A percentile compares a stretch with the other conserved stretches of the same genome.
Conservation (phyloP, 2,329 filamentous ascomycete species). For the Aureobasidium sp. region DNA sequence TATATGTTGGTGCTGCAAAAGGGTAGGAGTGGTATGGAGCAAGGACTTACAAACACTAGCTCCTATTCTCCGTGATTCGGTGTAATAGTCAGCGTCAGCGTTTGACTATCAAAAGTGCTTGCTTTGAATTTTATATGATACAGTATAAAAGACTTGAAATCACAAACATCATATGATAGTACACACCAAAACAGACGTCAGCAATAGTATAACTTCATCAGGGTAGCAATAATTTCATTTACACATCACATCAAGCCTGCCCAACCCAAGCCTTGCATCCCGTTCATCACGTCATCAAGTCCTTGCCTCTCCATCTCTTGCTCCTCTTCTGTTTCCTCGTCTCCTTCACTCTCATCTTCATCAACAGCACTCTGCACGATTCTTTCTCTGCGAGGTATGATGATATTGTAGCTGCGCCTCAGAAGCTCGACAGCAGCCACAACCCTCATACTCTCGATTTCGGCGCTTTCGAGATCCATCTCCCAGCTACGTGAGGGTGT, state of each 20-base stretch:
- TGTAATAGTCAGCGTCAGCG: no score
- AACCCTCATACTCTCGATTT: background rate
- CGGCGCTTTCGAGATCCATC: background rate
- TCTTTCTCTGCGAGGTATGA: background rate
- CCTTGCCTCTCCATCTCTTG: background rate
- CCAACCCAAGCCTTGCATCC: background rate
- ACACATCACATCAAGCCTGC: background rate
- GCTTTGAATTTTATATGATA: no score
- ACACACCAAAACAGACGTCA: no score
- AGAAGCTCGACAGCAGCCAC: background rate
- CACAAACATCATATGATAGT: no score
- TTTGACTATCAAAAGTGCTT: no score
- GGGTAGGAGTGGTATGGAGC: no score
- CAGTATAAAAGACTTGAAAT: no score
- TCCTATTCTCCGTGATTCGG: no score
- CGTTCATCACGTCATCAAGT: background rate
- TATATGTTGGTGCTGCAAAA: no score
- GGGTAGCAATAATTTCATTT: background rate
- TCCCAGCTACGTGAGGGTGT: background rate
- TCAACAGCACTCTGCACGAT: background rate
- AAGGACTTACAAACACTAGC: no score
- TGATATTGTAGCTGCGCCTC: background rate
- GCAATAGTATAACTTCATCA: no score
- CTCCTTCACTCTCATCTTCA: background rate
- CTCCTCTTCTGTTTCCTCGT: background rate